Percentiles rank a stretch among this genome's conserved stretches.
Evolutionary conservation across 192 early-diverging fungal genomes (phyloP).

Genomic region (Chytriomyces hyalinus): DNA sequence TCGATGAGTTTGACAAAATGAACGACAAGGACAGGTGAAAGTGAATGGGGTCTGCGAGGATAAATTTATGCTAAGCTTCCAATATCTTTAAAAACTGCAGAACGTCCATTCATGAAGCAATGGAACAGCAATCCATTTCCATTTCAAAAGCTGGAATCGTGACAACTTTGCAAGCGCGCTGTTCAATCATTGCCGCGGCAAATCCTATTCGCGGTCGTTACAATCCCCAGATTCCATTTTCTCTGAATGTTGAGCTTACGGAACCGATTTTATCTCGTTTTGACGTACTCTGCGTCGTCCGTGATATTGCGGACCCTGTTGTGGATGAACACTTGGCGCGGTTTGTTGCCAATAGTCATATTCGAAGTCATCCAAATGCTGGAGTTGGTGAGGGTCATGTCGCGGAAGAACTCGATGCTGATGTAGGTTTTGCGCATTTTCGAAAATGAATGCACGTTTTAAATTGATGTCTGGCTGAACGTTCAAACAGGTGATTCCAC

Average conservation of each 20-base stretch:
- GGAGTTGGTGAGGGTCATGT: slow-evolving; percentile 40
- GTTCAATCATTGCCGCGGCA: slow-evolving; percentile 85
- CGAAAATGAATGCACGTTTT: slow-evolving; percentile 13
- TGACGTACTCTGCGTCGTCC: slow-evolving; percentile 94
- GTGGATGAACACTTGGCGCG: slow-evolving; percentile 87
- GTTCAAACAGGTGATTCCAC: slow-evolving; percentile 71
- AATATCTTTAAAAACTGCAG: slow-evolving; percentile 40
- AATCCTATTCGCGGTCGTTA: slow-evolving; percentile 88
- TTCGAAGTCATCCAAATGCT: slow-evolving; percentile 83
- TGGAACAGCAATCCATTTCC: slow-evolving; percentile 86
- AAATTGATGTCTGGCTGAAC: slow-evolving; percentile 11
- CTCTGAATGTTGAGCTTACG: slow-evolving; percentile 96
- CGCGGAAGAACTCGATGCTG: slow-evolving; percentile 55
- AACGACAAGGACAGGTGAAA: slow-evolving; percentile 74
- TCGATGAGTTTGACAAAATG: slow-evolving; percentile 94
- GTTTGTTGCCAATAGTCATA: slow-evolving; percentile 94
- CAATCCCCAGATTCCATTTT: slow-evolving; percentile 89
- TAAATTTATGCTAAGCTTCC: neutral
- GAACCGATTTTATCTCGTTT: slow-evolving; percentile 99
- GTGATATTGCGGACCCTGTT: slow-evolving; percentile 90
- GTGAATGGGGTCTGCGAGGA: neutral
- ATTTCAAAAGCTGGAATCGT: slow-evolving; percentile 88
- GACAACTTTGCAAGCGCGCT: slow-evolving; percentile 79
- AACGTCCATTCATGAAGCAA: slow-evolving; percentile 95
- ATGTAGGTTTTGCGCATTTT: slow-evolving; percentile 56